These are phyloP conservation scores for Cladophialophora immunda DNA, from an alignment of 2,329 filamentous ascomycete species.

Conservation along the genomic window DNA sequence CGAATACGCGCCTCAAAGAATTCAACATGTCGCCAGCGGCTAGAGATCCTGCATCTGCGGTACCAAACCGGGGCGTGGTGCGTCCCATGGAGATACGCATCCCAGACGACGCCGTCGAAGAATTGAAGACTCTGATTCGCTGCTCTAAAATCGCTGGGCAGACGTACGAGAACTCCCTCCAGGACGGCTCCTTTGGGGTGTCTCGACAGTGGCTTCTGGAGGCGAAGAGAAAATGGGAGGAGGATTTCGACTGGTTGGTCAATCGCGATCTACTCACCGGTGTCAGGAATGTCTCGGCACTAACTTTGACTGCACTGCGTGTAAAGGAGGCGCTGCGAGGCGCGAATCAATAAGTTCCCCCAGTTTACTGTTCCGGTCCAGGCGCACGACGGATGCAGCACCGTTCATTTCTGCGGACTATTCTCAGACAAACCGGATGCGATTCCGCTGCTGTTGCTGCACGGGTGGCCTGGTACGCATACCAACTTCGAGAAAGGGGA, in stretches of 20 bases:
- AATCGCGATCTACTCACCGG: background rate
- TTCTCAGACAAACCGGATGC: slow-evolving; percentile 63
- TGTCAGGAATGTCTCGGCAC: background rate
- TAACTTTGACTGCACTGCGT: background rate
- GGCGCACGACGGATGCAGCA: slow-evolving; percentile 47
- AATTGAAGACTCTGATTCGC: background rate
- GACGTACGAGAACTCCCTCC: background rate
- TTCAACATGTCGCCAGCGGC: slow-evolving; percentile 1
- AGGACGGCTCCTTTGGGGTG: background rate
- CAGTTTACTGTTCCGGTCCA: slow-evolving; percentile 57
- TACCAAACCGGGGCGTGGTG: background rate
- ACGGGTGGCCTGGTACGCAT: slow-evolving; percentile 45
- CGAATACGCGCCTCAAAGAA: background rate
- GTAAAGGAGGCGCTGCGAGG: slow-evolving; percentile 36
- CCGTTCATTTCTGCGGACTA: slow-evolving; percentile 63
- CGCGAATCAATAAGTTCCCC: slow-evolving; percentile 59
- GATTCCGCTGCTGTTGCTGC: slow-evolving; percentile 62
- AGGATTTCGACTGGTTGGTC: slow-evolving; percentile 1
- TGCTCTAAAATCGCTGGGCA: background rate
- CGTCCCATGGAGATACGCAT: background rate
- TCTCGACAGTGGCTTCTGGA: background rate
- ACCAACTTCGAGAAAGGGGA: background rate
- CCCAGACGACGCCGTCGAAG: background rate
- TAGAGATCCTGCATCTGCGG: background rate
- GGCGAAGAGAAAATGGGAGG: background rate